A percentile compares a stretch with the other conserved stretches of the same genome.
phyloP scores from a whole-genome alignment of 768 basidiomycete genomes.

The Leccinum aurantiacum region DNA sequence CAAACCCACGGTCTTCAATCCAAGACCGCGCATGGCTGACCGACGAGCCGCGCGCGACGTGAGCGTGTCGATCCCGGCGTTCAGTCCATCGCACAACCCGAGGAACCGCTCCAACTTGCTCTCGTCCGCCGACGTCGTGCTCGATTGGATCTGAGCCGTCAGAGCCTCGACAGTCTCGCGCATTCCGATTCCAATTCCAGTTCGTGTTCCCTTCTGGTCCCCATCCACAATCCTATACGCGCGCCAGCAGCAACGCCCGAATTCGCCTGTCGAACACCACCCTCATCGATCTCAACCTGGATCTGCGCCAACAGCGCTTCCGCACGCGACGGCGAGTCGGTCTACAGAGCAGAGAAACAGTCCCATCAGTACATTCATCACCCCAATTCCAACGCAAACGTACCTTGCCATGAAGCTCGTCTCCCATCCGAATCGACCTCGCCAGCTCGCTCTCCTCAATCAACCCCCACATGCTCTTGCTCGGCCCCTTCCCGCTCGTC shows the following conservation, averaged over 20 bases:
- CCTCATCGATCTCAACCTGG: not conserved
- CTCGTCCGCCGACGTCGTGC: not conserved
- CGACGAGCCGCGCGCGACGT: not conserved
- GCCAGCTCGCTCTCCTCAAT: slow-evolving; percentile 86
- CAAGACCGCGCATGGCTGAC: not conserved
- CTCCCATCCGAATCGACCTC: slow-evolving; percentile 56
- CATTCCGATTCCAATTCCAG: not conserved
- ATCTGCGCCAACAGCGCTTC: not conserved
- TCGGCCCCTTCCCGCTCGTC: slow-evolving; percentile 50
- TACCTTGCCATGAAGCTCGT: slow-evolving; percentile 43
- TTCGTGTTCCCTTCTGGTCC: not conserved
- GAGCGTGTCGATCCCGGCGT: not conserved
- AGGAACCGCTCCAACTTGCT: not conserved
- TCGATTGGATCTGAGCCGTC: slow-evolving; percentile 23
- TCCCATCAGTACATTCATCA: not conserved
- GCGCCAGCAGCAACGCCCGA: not conserved
- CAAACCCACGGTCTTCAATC: not conserved
- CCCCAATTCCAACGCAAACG: not conserved
- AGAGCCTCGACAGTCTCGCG: slow-evolving; percentile 28
- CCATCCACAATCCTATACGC: not conserved
- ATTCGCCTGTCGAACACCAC: not conserved
- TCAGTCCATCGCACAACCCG: not conserved
- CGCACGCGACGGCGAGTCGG: not conserved
- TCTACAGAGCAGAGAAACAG: not conserved
- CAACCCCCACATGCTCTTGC: slow-evolving; percentile 80